Evolutionary conservation across 73 alveolate species (phyloP).

Genomic region (Effrenium voratum): DNA sequence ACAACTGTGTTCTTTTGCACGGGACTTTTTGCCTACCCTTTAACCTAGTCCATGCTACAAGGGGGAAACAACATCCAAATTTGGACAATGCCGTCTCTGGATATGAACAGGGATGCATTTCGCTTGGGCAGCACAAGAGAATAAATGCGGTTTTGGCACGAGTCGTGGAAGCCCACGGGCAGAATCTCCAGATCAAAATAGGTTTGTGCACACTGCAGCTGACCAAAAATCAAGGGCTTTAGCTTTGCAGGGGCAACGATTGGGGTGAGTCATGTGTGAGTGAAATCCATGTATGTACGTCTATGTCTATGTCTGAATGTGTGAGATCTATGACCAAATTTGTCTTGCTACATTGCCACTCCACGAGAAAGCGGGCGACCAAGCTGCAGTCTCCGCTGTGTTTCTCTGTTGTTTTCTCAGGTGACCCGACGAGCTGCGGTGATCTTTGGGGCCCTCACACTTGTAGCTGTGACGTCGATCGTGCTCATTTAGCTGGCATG

Average conservation of each 20-base stretch:
- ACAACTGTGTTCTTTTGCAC: too few species aligned
- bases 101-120: too few species aligned
- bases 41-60: too few species aligned
- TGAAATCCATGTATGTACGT: too few species aligned
- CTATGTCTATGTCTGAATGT: background rate
- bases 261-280: background rate
- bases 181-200: too few species aligned
- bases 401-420: background rate
- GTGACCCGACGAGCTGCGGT: conserved; percentile 58
- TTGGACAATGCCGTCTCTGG: too few species aligned
- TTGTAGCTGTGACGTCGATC: conserved; percentile 11
- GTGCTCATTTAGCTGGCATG: conserved; percentile 44
- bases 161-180: too few species aligned
- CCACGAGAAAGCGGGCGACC: background rate
- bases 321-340: background rate
- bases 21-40: too few species aligned
- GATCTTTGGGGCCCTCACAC: conserved; percentile 31
- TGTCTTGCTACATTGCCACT: background rate
- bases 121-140: too few species aligned
- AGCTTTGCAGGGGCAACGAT: background rate
- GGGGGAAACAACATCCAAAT: too few species aligned
- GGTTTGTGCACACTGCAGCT: too few species aligned
- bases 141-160: too few species aligned
- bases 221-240: background rate
- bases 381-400: background rate